Conservation (phyloP, 805 yeast species). For the Saturnispora dispora region DNA sequence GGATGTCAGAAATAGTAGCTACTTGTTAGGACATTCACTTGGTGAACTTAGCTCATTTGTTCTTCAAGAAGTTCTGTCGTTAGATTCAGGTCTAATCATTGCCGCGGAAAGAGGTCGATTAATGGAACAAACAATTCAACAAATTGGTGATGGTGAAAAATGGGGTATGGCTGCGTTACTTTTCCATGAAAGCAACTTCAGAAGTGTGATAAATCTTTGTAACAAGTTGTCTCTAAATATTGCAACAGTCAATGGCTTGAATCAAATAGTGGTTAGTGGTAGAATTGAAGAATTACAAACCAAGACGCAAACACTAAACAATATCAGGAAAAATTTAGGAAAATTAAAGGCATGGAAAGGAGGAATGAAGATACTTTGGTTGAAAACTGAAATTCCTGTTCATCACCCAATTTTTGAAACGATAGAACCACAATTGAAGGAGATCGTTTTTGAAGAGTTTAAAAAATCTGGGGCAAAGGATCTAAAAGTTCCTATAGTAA, state of each 20-base stretch:
- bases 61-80: constrained; percentile 20
- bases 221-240: constrained; percentile 16
- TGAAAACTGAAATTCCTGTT: constrained; percentile 27
- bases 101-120: constrained; percentile 24
- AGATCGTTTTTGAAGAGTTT: constrained; percentile 9
- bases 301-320: constrained; percentile 13
- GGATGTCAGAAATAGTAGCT: constrained; percentile 17
- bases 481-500: constrained; percentile 23
- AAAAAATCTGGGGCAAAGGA: constrained; percentile 1
- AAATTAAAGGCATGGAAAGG: constrained; percentile 18
- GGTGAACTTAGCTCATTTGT: constrained; percentile 28
- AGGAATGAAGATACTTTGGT: constrained; percentile 21
- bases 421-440: constrained; percentile 20
- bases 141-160: constrained; percentile 17
- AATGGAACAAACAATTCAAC: constrained; percentile 22
- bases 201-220: constrained; percentile 13
- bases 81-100: constrained; percentile 20
- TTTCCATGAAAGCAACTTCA: constrained; percentile 20
- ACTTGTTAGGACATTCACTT: constrained; percentile 28
- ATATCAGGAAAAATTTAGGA: constrained; percentile 11
- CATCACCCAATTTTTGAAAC: constrained; percentile 26
- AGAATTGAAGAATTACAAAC: constrained; percentile 11
- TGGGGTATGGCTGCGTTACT: constrained; percentile 30
- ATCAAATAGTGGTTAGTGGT: constrained; percentile 30
- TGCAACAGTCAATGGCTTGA: constrained; percentile 27